phyloP scores from a whole-genome alignment of 176 grass and related monocot genomes.

The Aegilops longissima region DNA sequence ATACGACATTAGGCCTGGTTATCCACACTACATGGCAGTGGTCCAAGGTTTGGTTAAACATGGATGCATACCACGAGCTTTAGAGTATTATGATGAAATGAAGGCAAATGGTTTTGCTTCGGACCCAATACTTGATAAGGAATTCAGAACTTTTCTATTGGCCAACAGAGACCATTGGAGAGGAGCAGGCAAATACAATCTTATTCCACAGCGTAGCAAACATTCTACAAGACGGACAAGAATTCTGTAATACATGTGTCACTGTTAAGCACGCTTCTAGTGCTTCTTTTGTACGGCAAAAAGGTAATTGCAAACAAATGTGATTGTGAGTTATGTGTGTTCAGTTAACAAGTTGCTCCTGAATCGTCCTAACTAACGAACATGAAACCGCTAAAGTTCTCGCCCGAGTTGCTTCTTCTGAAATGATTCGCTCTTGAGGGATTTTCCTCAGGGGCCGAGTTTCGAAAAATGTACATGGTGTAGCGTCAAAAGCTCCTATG shows the following conservation, averaged over 20 bases:
- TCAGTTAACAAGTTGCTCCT: neutral
- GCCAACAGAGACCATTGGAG: slow-evolving; percentile 69
- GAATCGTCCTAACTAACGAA: neutral
- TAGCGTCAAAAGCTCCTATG: neutral
- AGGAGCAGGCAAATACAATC: slow-evolving; percentile 59
- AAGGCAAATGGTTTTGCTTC: slow-evolving; percentile 63
- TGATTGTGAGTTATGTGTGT: slow-evolving; percentile 12
- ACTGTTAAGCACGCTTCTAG: neutral
- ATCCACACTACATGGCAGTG: slow-evolving; percentile 70
- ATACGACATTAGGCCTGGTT: slow-evolving; percentile 50
- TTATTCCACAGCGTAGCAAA: slow-evolving; percentile 40
- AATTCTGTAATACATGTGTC: slow-evolving; percentile 17
- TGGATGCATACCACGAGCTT: slow-evolving; percentile 69
- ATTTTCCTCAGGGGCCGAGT: neutral
- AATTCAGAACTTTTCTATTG: slow-evolving; percentile 65
- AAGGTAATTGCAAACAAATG: neutral
- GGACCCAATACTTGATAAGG: slow-evolving; percentile 72
- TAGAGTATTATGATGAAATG: slow-evolving; percentile 92
- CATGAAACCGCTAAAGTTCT: neutral
- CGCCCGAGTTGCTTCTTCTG: neutral
- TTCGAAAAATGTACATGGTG: neutral
- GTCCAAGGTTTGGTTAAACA: slow-evolving; percentile 73
- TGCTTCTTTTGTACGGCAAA: neutral
- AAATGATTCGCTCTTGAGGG: neutral
- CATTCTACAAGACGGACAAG: slow-evolving; percentile 31